Percentiles rank a stretch among this genome's conserved stretches.
phyloP scores from a whole-genome alignment of 2,329 filamentous ascomycete genomes.

The Geosmithia morbida region DNA sequence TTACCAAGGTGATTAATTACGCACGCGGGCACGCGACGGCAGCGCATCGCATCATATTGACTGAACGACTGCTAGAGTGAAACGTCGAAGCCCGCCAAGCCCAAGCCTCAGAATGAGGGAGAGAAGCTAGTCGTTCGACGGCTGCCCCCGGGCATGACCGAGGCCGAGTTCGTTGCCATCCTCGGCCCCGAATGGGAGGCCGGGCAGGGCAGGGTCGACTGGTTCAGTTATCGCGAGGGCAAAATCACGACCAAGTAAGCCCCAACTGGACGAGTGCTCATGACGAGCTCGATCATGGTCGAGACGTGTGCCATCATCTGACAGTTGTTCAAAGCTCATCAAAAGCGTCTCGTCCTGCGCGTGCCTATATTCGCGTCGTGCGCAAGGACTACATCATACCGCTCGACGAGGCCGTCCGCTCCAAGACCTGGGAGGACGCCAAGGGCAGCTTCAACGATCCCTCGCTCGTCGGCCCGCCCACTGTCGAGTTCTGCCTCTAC shows the following conservation, averaged over 20 bases:
- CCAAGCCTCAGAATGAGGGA: slow-evolving; percentile 29
- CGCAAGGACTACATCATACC: slow-evolving; percentile 51
- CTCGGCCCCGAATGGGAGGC: slow-evolving; percentile 71
- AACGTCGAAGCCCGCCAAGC: slow-evolving; percentile 12
- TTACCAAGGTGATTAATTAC: background rate
- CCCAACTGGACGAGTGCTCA: background rate
- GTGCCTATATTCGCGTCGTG: slow-evolving; percentile 73
- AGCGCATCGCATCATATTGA: background rate
- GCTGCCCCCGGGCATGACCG: slow-evolving; percentile 73
- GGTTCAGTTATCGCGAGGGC: slow-evolving; percentile 49
- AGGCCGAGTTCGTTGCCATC: slow-evolving; percentile 57
- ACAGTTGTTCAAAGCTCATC: slow-evolving; percentile 41
- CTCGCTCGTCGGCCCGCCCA: slow-evolving; percentile 63
- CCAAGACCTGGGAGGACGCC: slow-evolving; percentile 63
- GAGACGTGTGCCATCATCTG: background rate
- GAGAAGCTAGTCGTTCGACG: slow-evolving; percentile 77
- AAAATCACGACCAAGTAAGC: slow-evolving; percentile 76
- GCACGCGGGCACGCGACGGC: no score
- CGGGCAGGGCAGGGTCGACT: slow-evolving; percentile 74
- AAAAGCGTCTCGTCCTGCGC: slow-evolving; percentile 67
- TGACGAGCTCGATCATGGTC: background rate
- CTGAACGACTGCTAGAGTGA: background rate
- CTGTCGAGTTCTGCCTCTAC: slow-evolving; percentile 70
- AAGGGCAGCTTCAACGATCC: slow-evolving; percentile 60
- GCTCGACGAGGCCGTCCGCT: slow-evolving; percentile 57